Conservation (phyloP, 2,329 filamentous ascomycete species). For the Dothistroma septosporum region DNA sequence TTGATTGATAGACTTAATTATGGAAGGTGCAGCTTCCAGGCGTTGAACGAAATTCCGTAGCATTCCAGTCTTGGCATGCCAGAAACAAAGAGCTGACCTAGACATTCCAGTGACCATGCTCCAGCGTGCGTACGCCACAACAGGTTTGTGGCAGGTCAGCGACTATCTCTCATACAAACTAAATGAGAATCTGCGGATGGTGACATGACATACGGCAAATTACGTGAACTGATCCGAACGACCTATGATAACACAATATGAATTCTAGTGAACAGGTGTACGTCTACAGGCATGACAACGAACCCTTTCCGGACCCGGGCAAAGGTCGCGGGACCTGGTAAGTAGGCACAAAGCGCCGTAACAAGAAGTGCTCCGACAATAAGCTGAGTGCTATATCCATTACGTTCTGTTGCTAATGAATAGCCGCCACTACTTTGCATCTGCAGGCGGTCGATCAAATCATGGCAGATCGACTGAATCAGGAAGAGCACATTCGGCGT, state of each 20-base stretch:
- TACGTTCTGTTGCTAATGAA: not conserved
- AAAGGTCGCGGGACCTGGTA: not conserved
- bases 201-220: not conserved
- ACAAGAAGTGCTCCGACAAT: not conserved
- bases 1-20: not conserved
- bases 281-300: not conserved
- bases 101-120: not conserved
- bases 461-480: not conserved
- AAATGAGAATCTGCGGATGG: not conserved
- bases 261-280: not conserved
- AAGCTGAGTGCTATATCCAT: not conserved
- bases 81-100: not conserved
- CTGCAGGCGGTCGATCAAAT: not conserved
- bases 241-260: not conserved
- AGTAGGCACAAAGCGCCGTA: not conserved
- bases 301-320: not conserved
- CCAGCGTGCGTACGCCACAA: not conserved
- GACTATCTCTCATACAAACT: not conserved
- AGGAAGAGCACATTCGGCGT: not conserved
- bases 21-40: too few species aligned
- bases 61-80: not conserved
- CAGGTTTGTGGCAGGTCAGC: not conserved
- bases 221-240: not conserved
- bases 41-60: not conserved
- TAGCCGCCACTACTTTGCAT: not conserved